Base-by-base conservation (phyloP, 805 yeast genomes). In the Kazachstania kunashirensis region DNA sequence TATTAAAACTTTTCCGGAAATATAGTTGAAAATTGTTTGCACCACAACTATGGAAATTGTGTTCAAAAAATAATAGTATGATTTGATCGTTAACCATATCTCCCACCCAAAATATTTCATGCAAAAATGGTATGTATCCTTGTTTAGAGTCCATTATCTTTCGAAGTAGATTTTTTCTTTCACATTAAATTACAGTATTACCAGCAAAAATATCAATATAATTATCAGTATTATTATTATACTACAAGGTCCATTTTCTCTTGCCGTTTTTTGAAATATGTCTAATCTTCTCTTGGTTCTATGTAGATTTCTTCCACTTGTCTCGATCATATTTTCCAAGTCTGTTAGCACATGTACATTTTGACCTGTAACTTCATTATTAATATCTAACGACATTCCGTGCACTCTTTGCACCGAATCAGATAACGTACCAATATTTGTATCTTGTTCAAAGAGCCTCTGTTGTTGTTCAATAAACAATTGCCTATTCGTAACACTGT, bases 191-290 rank as follows among this genome's bases (percentile, higher is more conserved):
- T 59, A 66, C 9, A 70, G 36, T 2, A 71, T 49, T 16, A 67
- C 56, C 38, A 73, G 44, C 20, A 74, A 48, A 4, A 72, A 41
- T 12, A 73, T 46, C 34, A 74, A 47, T 15, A 73, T 57, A n/a
- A 71, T 29, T 2, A 65, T 46, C 37, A 74, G 50, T 3, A 65
- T 55, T 1, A 68, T 43, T 8, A 74, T 74, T 0, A 68, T 63
- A 23, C 64, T 46, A 66, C 78, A 72, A 24, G 68, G 71, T 0
- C 72, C 71, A 44, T 70, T 68, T 38, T 68, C 70, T 31, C 61
- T 63, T 12, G 73, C 59, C 20, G 61, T 63, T 13, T 55, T 55
- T 24, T 62, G 61, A 36, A 70, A 70, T 20, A 51, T 53, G 6
- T 49, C 54, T 33, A 74, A 46, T 38, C 67, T 59, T 24, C 52